Conservation (phyloP, 768 basidiomycete species). For the Multifurca ochricompacta region DNA sequence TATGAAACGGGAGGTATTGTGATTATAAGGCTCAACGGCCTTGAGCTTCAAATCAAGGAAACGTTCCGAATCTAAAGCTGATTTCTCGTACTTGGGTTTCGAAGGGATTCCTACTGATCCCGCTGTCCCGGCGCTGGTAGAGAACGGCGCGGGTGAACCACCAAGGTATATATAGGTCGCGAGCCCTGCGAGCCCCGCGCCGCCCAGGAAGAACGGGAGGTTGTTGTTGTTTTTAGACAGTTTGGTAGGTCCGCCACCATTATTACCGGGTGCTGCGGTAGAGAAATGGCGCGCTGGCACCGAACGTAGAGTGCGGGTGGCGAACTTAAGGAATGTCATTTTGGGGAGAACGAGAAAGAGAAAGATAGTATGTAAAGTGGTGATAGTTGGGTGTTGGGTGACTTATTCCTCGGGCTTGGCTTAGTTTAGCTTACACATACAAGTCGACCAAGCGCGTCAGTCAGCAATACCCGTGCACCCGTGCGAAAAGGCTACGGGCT, state of each 20-base stretch:
- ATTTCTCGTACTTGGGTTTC: constrained; percentile 45
- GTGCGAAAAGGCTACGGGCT: too few species aligned
- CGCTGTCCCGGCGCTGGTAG: too few species aligned
- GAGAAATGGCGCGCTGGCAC: constrained; percentile 38
- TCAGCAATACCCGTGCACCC: too few species aligned
- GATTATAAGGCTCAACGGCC: constrained; percentile 80
- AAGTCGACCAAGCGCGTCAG: too few species aligned
- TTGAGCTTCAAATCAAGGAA: constrained; percentile 79
- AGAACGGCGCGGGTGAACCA: constrained; percentile 19
- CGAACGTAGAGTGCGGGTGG: constrained; percentile 9
- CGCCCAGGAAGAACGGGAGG: constrained; percentile 41
- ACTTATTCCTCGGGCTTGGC: neutral
- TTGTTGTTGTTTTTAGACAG: too few species aligned
- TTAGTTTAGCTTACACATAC: too few species aligned
- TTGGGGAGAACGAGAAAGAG: neutral
- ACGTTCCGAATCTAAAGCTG: constrained; percentile 66
- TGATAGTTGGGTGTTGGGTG: neutral
- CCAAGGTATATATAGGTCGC: constrained; percentile 44
- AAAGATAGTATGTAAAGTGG: neutral
- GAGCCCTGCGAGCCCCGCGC: constrained; percentile 34
- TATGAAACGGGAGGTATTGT: constrained; percentile 81
- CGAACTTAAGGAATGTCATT: constrained; percentile 24
- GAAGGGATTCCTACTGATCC: constrained; percentile 9
- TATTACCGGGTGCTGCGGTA: too few species aligned
- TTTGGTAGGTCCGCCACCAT: constrained; percentile 31